Base-by-base conservation (phyloP, 306 rosid genomes). In the Astragalus membranaceus region DNA sequence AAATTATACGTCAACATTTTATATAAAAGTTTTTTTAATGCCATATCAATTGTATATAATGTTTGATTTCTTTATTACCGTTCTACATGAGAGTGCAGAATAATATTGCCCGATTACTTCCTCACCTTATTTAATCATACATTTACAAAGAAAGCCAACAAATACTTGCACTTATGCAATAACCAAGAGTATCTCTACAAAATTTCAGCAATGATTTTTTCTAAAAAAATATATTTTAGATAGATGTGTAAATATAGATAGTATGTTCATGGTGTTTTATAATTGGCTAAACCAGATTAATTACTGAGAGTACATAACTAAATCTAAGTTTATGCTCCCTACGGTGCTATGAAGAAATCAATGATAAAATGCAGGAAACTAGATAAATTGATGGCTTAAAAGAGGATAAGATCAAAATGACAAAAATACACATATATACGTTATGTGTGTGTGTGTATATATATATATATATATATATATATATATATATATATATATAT, bases 211-310 rank as follows among this genome's bases (percentile, higher is more conserved):
- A 3, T 17, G 51, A 12, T 1, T 33, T 71, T 70, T 47, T 13
- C 14, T 17, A 36, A 61, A 12, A 35, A 3, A 29, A 35, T 14
- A 35, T 14, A 42, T 13, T 56, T 61, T 37, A 62, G 42, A 48
- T 47, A 23, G 69, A 72, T 60, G 37, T 49, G 77, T 35, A 39
- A 41, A 13, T 53, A 9, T 44, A 41, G 50, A 73, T 42, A 3
- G 58, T 44, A 64, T 23, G 51, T 9, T 16, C 67, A 8, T 5
- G 73, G 15, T 46, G 74, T 57, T 74, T 56, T 48, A 67, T 46
- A 60, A 36, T 43, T 65, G 73, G 64, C 62, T 73, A 29, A 37
- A 48, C 32, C 42, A n/a, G 73, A 33, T 66, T 33, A 36, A 47
- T 23, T 57, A 64, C 46, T 20, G n/a, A 36, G 13, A 13, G 39